Conservation (phyloP, 495 filamentous ascomycete species). For the Podospora pseudoanserina region DNA sequence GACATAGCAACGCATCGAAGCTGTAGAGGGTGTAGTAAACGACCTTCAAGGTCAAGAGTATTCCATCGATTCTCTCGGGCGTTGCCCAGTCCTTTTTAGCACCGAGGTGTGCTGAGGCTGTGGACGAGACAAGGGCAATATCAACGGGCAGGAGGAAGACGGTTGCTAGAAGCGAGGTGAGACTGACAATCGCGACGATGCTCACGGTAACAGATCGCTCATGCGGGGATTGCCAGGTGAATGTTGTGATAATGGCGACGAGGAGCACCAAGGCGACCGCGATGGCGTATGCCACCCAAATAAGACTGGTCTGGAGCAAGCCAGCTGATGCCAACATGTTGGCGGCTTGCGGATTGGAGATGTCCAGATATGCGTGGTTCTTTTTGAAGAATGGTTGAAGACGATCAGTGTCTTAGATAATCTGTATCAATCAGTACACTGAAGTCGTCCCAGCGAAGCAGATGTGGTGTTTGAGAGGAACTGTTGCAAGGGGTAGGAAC, state of each 20-base stretch:
- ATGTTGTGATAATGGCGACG: conserved; percentile 76
- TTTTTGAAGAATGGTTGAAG: background rate
- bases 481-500: background rate
- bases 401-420: background rate
- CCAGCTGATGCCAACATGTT: conserved; percentile 52
- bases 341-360: background rate
- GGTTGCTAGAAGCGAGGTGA: conserved; percentile 84
- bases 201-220: conserved; percentile 80
- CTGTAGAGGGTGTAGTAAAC: conserved; percentile 93
- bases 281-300: conserved; percentile 88
- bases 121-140: conserved; percentile 89
- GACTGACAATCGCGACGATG: conserved; percentile 76
- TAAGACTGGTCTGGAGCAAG: conserved; percentile 76
- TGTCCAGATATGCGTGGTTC: background rate
- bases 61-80: conserved; percentile 67
- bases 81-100: conserved; percentile 94
- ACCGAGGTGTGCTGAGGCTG: conserved; percentile 68
- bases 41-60: conserved; percentile 73
- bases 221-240: conserved; percentile 78
- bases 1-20: conserved; percentile 84
- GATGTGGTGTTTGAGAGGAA: background rate
- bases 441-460: background rate
- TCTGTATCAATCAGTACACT: background rate
- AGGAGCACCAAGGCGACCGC: conserved; percentile 66
- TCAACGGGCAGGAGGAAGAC: conserved; percentile 91